These are phyloP conservation scores for Phialocephala sp. DNA, from an alignment of 2,329 filamentous ascomycete genomes.

Conservation along the genomic window DNA sequence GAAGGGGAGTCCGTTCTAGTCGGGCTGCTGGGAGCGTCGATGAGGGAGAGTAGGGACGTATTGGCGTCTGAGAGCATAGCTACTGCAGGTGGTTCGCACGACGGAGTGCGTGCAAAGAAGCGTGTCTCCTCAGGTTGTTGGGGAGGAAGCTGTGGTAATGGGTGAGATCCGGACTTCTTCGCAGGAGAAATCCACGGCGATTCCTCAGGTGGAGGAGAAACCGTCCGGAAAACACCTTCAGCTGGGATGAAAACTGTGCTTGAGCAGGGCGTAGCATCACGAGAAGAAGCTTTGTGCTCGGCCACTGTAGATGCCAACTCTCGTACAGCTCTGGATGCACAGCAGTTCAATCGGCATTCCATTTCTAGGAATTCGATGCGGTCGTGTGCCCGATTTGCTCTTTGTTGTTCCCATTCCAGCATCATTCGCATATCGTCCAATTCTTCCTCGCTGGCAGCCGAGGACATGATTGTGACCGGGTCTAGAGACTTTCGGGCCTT, in stretches of 20 bases:
- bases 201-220: conserved; percentile 48
- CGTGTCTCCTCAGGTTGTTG: conserved; percentile 21
- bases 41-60: conserved; percentile 64
- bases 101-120: conserved; percentile 62
- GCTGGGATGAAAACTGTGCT: conserved; percentile 59
- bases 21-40: conserved; percentile 56
- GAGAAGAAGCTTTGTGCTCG: background rate
- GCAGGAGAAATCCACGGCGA: conserved; percentile 37
- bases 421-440: conserved; percentile 51
- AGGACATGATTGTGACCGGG: conserved; percentile 58
- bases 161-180: conserved; percentile 23
- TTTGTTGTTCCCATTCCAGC: conserved; percentile 54
- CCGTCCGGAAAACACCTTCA: conserved; percentile 66
- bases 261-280: conserved; percentile 21
- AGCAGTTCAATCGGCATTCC: conserved; percentile 73
- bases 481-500: conserved; percentile 55
- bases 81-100: conserved; percentile 65
- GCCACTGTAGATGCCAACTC: conserved; percentile 14
- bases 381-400: conserved; percentile 72
- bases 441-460: conserved; percentile 55
- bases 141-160: conserved; percentile 12
- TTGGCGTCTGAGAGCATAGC: conserved; percentile 59
- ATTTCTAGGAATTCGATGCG: conserved; percentile 77
- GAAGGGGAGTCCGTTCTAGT: conserved; percentile 11
- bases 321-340: conserved; percentile 55